Base-by-base conservation (phyloP, 2,329 filamentous ascomycete species). In the Neoarthrinium moseri region DNA sequence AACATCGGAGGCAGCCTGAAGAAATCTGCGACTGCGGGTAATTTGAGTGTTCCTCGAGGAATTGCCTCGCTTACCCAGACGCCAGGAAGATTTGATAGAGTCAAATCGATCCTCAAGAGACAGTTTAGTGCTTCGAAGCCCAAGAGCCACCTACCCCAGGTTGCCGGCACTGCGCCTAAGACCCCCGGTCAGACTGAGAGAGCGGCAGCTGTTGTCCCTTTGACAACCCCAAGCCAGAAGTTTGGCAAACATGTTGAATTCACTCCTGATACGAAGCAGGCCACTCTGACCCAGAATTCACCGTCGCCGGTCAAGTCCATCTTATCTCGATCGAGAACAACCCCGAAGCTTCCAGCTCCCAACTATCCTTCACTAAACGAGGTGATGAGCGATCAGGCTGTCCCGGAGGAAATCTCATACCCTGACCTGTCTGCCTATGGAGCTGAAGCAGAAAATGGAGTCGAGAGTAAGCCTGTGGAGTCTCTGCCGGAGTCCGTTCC, bases 221-320 rank as follows among this genome's bases (percentile, higher is more conserved):
- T 81, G 45, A 83, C 81, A 5, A 89, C 86, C 1, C 87, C 86
- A 6, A 83, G 84, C 24, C 78, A 83, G 20, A 87, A 83, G 64
- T 61, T 73, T 29, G 64, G 69, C 15, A 95, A 95, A 70, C 85
- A 81, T 46, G 89, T 95, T 27, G 84, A 87, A 41, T 96, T 95
- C 58, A 90, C 87, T 0, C 85, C 84, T 0, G 83, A 82, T 50
- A 84, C 84, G 27, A 78, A 88, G 51, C 68, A 69, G 15, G 65
- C 69, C 7, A 62, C 67, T 0, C 54, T 69, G 39, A 53, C 60
- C 1, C 73, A 78, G 48, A 69, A 74, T 47, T 79, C 80, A 2
- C 81, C 81, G 6, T 81, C 81, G 3, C 77, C 79, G 4, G 59
- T 77, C 52, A 81, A 82, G 57, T 70, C 72, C 5, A 61, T 63